Base-by-base conservation (phyloP, 345 rosid genomes). In the Aquilaria malaccensis region DNA sequence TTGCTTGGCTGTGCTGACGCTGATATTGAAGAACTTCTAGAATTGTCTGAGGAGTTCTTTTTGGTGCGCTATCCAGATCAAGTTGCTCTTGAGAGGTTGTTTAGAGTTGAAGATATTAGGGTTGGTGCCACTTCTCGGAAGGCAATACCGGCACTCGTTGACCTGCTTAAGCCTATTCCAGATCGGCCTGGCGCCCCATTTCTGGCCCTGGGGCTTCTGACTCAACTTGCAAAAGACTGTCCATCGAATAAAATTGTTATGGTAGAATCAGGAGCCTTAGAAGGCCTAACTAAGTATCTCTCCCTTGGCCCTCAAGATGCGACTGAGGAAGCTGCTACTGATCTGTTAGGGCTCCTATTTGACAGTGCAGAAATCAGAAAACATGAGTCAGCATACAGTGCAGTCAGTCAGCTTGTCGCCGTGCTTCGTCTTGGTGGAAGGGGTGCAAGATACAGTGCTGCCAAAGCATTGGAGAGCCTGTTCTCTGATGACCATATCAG, bases 241-340 rank as follows among this genome's bases (percentile, higher is more conserved):
- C 84, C 88, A 22, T 76, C 96, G 32, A 95, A 95, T 75, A 88
- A 85, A 83, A 82, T 80, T 72, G 82, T 85, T 56, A 95, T 95
- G 99, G 95, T 95, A 49, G 99, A 95, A 76, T 88, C 96, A 46
- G 99, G 99, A 54, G 97, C 88, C 68, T 75, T 95, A 43, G 99
- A 95, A 80, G 99, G 83, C 33, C 79, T 95, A 58, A 88, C 97
- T 6, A 95, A 88, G 80, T 95, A 91, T 75, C 97, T 95, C 68
- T 95, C 99, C 33, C 95, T 95, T 61, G 95, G 99, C 56, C 99
- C 96, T 62, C 96, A 87, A 74, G 99, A 95, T 73, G 96, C 88
- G 59, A 91, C 97, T 41, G 99, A 95, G 67, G 98, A 95, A 84
- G 99, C 99, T 68, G 97, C 99, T 71, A 95, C 98, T 7, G 98